Evolutionary conservation across 2,329 filamentous ascomycete genomes (phyloP).

Genomic region (Xylariaceae sp.): DNA sequence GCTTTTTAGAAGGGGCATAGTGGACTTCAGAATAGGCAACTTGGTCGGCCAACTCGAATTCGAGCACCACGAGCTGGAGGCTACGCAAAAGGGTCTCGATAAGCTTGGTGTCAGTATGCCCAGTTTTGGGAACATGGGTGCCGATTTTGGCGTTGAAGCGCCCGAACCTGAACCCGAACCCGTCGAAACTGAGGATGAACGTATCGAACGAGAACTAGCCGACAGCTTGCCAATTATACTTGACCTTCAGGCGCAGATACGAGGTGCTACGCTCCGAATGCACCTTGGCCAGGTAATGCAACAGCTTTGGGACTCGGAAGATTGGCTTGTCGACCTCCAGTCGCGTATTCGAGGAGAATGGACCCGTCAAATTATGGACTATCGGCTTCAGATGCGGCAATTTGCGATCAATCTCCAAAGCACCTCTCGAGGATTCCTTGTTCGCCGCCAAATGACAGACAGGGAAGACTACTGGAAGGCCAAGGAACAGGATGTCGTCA

Average conservation of each 20-base stretch:
- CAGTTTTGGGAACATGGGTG: constrained; percentile 95
- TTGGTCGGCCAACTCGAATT: constrained; percentile 95
- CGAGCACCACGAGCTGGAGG: constrained; percentile 94
- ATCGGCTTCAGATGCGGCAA: constrained; percentile 73
- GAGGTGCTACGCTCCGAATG: constrained; percentile 73
- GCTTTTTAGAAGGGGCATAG: constrained; percentile 89
- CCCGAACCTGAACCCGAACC: constrained; percentile 67
- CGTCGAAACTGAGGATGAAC: constrained; percentile 84
- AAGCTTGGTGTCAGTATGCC: constrained; percentile 94
- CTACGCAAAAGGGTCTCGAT: constrained; percentile 93
- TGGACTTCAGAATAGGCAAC: constrained; percentile 94
- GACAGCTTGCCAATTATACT: constrained; percentile 67
- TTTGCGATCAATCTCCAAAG: constrained; percentile 81
- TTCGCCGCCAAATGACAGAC: constrained; percentile 56
- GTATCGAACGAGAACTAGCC: constrained; percentile 72
- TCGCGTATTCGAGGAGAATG: constrained; percentile 83
- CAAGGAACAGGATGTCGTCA: constrained; percentile 65
- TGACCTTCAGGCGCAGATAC: constrained; percentile 81
- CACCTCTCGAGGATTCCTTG: constrained; percentile 66
- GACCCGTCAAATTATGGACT: constrained; percentile 73
- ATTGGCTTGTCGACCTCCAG: constrained; percentile 73
- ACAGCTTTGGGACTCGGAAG: constrained; percentile 78
- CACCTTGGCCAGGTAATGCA: constrained; percentile 80
- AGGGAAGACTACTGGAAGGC: constrained; percentile 64
- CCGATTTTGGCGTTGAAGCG: constrained; percentile 81